phyloP scores from a whole-genome alignment of 306 rosid genomes.

The Rosa multiflora region DNA sequence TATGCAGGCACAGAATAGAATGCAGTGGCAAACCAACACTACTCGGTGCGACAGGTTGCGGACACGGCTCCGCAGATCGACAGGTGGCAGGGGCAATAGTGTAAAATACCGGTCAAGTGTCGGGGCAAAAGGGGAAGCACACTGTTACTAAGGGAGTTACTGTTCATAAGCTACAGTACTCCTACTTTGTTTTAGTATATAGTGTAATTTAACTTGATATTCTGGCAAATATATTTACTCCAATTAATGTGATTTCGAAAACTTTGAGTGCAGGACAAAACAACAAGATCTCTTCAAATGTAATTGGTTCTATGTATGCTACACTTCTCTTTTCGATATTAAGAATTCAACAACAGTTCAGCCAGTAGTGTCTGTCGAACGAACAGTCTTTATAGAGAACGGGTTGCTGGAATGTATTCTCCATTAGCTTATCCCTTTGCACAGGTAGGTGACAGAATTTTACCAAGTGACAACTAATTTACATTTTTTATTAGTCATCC shows the following conservation, averaged over 20 bases:
- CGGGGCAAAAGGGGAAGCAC: too few relatives aligned
- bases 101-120: too few relatives aligned
- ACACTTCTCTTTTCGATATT: constrained; percentile 41
- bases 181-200: too few relatives aligned
- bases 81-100: too few relatives aligned
- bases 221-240: not conserved
- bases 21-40: too few relatives aligned
- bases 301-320: constrained; percentile 51
- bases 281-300: constrained; percentile 46
- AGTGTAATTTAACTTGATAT: not conserved
- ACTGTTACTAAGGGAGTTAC: too few relatives aligned
- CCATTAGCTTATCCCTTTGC: constrained; percentile 46
- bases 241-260: not conserved
- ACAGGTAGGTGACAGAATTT: constrained; percentile 39
- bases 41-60: too few relatives aligned
- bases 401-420: constrained; percentile 54
- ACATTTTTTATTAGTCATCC: not conserved
- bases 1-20: too few relatives aligned
- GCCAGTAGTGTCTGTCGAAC: constrained; percentile 38
- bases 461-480: not conserved
- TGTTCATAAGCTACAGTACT: too few relatives aligned
- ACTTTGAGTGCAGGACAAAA: constrained; percentile 4
- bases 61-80: too few relatives aligned
- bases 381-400: constrained; percentile 55
- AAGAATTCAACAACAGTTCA: constrained; percentile 38